Percentiles rank a stretch among this genome's conserved stretches.
Conservation (phyloP, 1,284 basidiomycete species). For the Ustilago bromivora region DNA sequence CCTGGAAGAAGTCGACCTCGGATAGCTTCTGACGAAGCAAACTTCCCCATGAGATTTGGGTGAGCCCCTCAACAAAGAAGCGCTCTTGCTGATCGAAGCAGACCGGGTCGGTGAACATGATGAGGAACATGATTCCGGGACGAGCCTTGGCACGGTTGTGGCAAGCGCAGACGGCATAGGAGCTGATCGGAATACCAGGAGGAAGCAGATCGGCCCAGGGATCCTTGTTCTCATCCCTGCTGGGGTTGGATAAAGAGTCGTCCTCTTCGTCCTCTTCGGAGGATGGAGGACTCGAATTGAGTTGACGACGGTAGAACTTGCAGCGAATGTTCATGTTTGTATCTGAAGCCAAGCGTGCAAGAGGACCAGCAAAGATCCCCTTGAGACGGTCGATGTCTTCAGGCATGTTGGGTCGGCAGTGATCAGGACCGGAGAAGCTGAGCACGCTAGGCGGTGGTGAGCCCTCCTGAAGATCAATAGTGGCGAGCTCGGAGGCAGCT, state of each 20-base stretch:
- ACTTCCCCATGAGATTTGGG: slow-evolving; percentile 31
- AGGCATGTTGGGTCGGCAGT: slow-evolving; percentile 30
- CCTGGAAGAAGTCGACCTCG: slow-evolving; percentile 53
- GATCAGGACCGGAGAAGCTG: slow-evolving; percentile 23
- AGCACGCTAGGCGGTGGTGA: slow-evolving; percentile 34
- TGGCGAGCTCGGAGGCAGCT: neutral
- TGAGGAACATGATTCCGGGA: slow-evolving; percentile 47
- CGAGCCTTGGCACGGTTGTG: slow-evolving; percentile 44
- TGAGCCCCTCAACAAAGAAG: slow-evolving; percentile 44
- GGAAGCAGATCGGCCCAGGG: slow-evolving; percentile 39
- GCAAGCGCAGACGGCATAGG: slow-evolving; percentile 37
- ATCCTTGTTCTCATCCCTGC: slow-evolving; percentile 13
- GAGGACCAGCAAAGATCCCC: slow-evolving; percentile 21
- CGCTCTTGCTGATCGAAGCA: slow-evolving; percentile 47
- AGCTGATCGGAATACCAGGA: slow-evolving; percentile 15
- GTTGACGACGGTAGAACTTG: slow-evolving; percentile 28
- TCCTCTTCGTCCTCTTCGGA: slow-evolving; percentile 18
- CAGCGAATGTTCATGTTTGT: slow-evolving; percentile 41
- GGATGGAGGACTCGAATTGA: slow-evolving; percentile 5
- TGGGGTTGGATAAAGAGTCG: neutral
- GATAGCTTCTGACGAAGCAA: slow-evolving; percentile 51
- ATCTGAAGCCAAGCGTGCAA: slow-evolving; percentile 27
- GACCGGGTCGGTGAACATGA: slow-evolving; percentile 32
- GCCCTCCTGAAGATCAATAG: slow-evolving; percentile 35
- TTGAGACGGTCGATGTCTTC: slow-evolving; percentile 30